Base-by-base conservation (phyloP, 2,329 filamentous ascomycete species). In the Ceratocystis papillata region DNA sequence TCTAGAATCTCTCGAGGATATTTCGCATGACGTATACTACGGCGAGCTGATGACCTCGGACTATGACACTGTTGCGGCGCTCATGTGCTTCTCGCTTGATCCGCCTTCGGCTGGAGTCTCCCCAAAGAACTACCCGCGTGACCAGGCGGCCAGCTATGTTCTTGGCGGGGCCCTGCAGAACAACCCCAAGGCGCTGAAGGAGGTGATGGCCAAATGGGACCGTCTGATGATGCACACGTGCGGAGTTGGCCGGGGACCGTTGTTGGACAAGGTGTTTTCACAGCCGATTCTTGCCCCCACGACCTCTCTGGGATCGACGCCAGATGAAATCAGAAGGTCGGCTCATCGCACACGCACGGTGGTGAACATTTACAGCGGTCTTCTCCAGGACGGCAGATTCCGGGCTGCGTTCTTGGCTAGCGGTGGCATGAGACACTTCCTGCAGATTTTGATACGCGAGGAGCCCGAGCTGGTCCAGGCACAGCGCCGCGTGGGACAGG, bases 21-120 rank as follows among this genome's bases (percentile, higher is more conserved):
- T 87, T 33, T 81, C 85, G 0, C 85, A 88, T 73, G 86, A 87
- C 73, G 83, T 87, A 69, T 88, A 87, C 76, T 88, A 87, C 73
- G 86, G 86, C 8, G 76, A 85, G 20, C 82, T 86, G 72, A 79
- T 87, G 67, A 78, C 80, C 25, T 81, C 84, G 72, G 81, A 86
- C 69, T 71, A 76, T 2, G 78, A 79, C 1, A 80, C 80, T 1
- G 70, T 86, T 64, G 78, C 78, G 69, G 74, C 78, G n/a, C 77
- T 87, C 1, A 75, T 87, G 67, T 85, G 83, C 71, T 75, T 85
- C 46, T 79, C 84, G 73, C 70, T 73, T 30, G 66, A 73, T 70
- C 66, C 71, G 67, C 45, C 73, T 66, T 55, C 68, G 1, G 64
- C 69, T 37, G 71, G 72, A 3, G 59, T 65, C 17, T 67, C 66